A percentile compares a stretch with the other conserved stretches of the same genome.
Evolutionary conservation across 2,329 filamentous ascomycete genomes (phyloP).

Genomic region (Elsinoe perseae): DNA sequence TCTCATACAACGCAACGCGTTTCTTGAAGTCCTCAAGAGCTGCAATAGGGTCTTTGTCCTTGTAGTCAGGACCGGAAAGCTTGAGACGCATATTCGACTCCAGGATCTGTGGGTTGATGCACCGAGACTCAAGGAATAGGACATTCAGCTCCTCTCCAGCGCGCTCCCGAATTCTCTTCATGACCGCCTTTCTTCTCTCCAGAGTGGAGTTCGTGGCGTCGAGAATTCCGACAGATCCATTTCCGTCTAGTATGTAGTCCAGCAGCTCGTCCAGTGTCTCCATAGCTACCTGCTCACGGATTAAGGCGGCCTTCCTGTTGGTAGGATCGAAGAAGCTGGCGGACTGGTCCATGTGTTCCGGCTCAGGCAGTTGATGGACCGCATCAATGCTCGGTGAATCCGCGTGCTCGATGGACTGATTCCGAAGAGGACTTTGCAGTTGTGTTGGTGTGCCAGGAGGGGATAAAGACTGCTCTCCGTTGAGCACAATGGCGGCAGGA

Average conservation of each 20-base stretch:
- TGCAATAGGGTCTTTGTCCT: conserved; percentile 78
- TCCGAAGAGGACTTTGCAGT: neutral
- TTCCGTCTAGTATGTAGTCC: conserved; percentile 74
- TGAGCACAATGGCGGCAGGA: conserved; percentile 51
- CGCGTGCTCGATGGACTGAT: neutral
- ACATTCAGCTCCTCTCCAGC: conserved; percentile 83
- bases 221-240: conserved; percentile 86
- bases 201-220: conserved; percentile 97
- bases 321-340: conserved; percentile 89
- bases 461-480: conserved; percentile 42
- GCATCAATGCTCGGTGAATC: conserved; percentile 15
- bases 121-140: conserved; percentile 91
- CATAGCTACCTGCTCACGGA: conserved; percentile 86
- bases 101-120: conserved; percentile 71
- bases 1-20: conserved; percentile 86
- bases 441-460: conserved; percentile 29
- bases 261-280: conserved; percentile 87
- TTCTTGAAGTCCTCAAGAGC: conserved; percentile 87
- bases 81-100: conserved; percentile 97
- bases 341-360: conserved; percentile 29
- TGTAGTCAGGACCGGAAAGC: conserved; percentile 91
- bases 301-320: conserved; percentile 70
- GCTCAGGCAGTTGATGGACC: conserved; percentile 14
- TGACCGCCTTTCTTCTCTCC: conserved; percentile 71
- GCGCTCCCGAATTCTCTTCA: conserved; percentile 52